phyloP scores from a whole-genome alignment of 805 yeast genomes.

The Saccharomyces jurei region DNA sequence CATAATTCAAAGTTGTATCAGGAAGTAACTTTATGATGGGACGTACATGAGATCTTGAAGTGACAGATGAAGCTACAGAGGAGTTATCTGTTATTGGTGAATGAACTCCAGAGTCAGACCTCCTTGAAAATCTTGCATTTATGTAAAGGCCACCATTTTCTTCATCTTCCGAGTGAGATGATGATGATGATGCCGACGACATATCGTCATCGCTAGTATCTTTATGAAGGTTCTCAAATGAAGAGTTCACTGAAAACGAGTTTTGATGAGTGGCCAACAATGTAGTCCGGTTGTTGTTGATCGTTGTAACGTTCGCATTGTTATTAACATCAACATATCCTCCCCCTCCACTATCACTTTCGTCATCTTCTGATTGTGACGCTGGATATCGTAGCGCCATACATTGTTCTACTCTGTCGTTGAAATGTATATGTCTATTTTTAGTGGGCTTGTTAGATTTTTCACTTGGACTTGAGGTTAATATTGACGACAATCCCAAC shows the following conservation, averaged over 20 bases:
- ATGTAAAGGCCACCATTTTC: slow-evolving; percentile 29
- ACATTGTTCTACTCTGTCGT: slow-evolving; percentile 91
- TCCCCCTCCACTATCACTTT: slow-evolving; percentile 27
- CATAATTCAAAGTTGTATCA: slow-evolving; percentile 75
- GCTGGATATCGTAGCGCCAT: slow-evolving; percentile 47
- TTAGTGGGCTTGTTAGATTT: slow-evolving; percentile 7
- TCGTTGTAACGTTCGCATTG: not conserved
- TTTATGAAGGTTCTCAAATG: slow-evolving; percentile 13
- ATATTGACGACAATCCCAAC: not conserved
- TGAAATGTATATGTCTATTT: slow-evolving; percentile 76
- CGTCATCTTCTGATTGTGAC: slow-evolving; percentile 19
- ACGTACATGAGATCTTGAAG: slow-evolving; percentile 12
- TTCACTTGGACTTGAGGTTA: not conserved
- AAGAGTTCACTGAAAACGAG: slow-evolving; percentile 1
- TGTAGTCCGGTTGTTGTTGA: not conserved
- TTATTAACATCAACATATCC: not conserved
- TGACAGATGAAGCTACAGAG: slow-evolving; percentile 16
- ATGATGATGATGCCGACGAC: slow-evolving; percentile 4
- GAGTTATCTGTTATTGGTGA: slow-evolving; percentile 23
- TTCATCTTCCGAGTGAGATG: slow-evolving; percentile 26
- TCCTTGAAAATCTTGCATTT: slow-evolving; percentile 26
- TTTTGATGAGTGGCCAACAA: not conserved
- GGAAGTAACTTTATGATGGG: slow-evolving; percentile 75
- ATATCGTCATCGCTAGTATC: slow-evolving; percentile 5
- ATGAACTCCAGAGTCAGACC: slow-evolving; percentile 19